Evolutionary conservation across 441 rosid genomes (phyloP), one percentile per base, ranked within the genome.

Genomic region (Erodium texanum): DNA sequence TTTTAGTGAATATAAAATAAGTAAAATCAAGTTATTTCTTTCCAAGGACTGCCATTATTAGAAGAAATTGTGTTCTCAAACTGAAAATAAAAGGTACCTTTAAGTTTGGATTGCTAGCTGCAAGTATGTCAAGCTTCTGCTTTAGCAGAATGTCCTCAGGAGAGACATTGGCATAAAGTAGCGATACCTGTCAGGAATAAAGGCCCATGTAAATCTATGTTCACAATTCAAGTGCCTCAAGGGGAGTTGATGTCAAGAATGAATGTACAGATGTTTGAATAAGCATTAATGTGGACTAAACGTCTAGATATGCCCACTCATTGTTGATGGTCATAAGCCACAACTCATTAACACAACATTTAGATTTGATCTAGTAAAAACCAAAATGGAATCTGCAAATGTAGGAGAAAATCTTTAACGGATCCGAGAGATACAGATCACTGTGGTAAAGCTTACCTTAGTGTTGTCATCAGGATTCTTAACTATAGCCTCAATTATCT

Each of bases 401-500:
- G 29, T 7, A 11, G 45, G 65, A 70, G 64, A 52, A 66, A 29
- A 67, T 23, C 63, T 27, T 61, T 38, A 67, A 29, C 15, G 7
- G 0, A 20, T 43, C 19, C 38, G 52, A 70, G 69, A 23, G 34
- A 58, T 73, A 62, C 65, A 15, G 65, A 32, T 69, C 66, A 74
- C 41, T 16, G 36, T 14, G 50, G 65, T 68, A 68, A 41, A 48
- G 62, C 69, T 67, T 62, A 90, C 97, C 96, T 93, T 86, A 63
- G 99, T 91, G 69, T 87, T 88, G 84, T 93, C 97, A 66, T 88
- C 87, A 4, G 96, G 89, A 76, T 93, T 93, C 83, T 87, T 91
- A 75, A 93, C 58, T 64, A 93, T 86, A 66, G 93, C 95, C 73
- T 93, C 97, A 58, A 91, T 86, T 38, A 91, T 89, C 81, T 93